phyloP scores from a whole-genome alignment of 495 filamentous ascomycete species.

The Geopyxis carbonaria region DNA sequence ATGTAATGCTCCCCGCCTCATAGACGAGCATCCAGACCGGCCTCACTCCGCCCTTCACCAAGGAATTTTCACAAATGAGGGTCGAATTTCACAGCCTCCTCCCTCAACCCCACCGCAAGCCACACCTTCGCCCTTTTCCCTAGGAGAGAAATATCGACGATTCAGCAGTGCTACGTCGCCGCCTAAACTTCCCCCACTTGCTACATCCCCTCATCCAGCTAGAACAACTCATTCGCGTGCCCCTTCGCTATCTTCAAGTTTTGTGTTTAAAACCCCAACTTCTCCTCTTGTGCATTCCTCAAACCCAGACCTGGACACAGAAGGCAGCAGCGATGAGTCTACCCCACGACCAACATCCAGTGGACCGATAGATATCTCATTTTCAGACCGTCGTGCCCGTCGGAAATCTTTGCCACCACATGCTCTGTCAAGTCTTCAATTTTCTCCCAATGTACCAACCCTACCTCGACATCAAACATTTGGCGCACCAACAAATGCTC shows the following conservation, averaged over 20 bases:
- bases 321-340: slow-evolving; percentile 13
- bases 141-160: neutral
- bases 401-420: slow-evolving; percentile 23
- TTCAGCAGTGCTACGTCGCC: neutral
- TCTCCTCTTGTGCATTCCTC: slow-evolving; percentile 79
- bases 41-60: slow-evolving; percentile 24
- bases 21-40: slow-evolving; percentile 20
- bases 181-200: neutral
- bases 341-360: slow-evolving; percentile 18
- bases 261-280: slow-evolving; percentile 72
- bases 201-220: neutral
- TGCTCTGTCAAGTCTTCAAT: slow-evolving; percentile 20
- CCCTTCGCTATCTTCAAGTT: slow-evolving; percentile 59
- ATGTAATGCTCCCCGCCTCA: slow-evolving; percentile 13
- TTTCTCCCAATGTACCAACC: slow-evolving; percentile 12
- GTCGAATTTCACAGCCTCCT: neutral
- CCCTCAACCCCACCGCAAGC: neutral
- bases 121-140: neutral
- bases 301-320: slow-evolving; percentile 55
- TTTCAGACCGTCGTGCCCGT: slow-evolving; percentile 9
- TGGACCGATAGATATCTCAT: slow-evolving; percentile 27
- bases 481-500: neutral
- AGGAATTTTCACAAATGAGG: slow-evolving; percentile 16
- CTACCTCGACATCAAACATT: neutral
- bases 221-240: slow-evolving; percentile 24